Base-by-base conservation (phyloP, 768 basidiomycete genomes). In the Suillus ampliporus region DNA sequence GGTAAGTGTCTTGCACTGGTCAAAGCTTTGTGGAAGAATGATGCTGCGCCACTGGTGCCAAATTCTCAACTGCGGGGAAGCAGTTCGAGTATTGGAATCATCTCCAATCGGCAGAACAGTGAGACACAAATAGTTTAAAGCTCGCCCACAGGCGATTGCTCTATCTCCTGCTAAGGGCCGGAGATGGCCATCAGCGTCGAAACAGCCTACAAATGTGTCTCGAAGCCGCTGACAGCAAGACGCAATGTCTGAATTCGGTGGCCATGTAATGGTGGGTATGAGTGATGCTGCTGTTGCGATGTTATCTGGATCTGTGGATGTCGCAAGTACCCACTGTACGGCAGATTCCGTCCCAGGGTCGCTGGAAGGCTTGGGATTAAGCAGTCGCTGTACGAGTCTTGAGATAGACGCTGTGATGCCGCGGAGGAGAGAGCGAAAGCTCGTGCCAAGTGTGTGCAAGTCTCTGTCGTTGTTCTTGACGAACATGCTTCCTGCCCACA, bases 241-340 rank as follows among this genome's bases (percentile, higher is more conserved):
- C 2, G 17, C 3, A 4, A 41, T 44, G 43, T 61, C 40, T 28
- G 54, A 40, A 21, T 59, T 26, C 19, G 34, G 35, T 21, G 60
- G 21, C 60, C 60, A 61, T 34, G 37, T 43, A 28, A 61, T 53
- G 10, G 37, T 57, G 35, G 31, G 52, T 28, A 61, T 57, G 37
- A 61, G 37, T 26, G 26, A 31, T 14, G 60, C 60, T n/a, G 60
- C 38, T 26, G 26, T 26, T n/a, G 53, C 5, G 28, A 61, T 56
- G 19, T 38, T 31, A 17, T 61, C 60, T 26, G 21, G 57, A 13
- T 61, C 38, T 44, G 57, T 61, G 41, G 60, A 61, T 57, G 60
- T 59, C 13, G 37, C 60, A n/a, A 61, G 57, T 11, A 61, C 34
- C 60, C 60, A 61, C 13, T 13, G 11, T 37, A 61, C 31, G 5